Evolutionary conservation across 2,329 filamentous ascomycete species (phyloP), one percentile per base, ranked within the genome.

Genomic region (Neurospora crassa): DNA sequence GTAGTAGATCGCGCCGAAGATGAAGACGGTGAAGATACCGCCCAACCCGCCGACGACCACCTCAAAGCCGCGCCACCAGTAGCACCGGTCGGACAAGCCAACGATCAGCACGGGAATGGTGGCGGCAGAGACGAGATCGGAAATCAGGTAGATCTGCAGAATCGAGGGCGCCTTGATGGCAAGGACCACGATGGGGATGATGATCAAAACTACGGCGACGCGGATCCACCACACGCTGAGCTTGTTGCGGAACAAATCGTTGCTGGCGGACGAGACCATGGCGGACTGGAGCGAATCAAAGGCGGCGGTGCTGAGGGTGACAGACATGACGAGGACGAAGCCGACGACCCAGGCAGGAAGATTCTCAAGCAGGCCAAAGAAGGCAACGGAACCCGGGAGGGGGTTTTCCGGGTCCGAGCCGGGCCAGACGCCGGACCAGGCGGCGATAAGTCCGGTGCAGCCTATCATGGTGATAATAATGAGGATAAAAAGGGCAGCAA

Each of bases 261-360:
- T 95, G 75, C 91, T 93, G 16, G 90, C 91, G 0, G 91, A 92
- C n/a, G 91, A 93, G 8, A 95, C 90, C 90, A 96, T 94, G 75
- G 92, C 91, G 1, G 90, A 91, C 81, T 95, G 93, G 45, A 95
- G 84, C 73, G 87, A 91, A 83, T 96, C 92, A 74, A 96, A 95
- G 0, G 92, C 89, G 0, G 92, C 90, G 2, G 91, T 93, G 77
- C 89, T 92, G 69, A 96, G 86, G 11, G 88, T 88, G 41, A 94
- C 88, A 1, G 92, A 88, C 91, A 96, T 94, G 78, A 95, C 89
- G 11, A 96, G 84, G 0, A 95, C 88, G 74, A 96, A 87, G 70
- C 92, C 92, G 2, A 96, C 87, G n/a, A 94, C 91, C 92, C 92
- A 96, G 70, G 81, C 85, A 0, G 92, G 92, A 1, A 96, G 86